Conservation (phyloP, 768 basidiomycete species). For the Dentipellis sp. region DNA sequence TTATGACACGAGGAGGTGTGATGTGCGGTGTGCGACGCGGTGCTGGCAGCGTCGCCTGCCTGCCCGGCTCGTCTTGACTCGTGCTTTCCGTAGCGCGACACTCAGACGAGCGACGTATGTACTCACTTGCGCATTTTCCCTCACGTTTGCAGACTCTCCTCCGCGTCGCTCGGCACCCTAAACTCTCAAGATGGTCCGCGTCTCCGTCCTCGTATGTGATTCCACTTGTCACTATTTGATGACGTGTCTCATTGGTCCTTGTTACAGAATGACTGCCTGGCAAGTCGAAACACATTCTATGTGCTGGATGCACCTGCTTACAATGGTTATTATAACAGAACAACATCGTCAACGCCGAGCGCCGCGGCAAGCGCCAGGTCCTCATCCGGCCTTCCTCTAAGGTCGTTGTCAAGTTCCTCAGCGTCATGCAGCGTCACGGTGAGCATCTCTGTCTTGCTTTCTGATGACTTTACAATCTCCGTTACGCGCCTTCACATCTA, state of each 20-base stretch:
- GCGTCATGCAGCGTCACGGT: slow-evolving; percentile 99
- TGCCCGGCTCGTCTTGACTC: slow-evolving; percentile 51
- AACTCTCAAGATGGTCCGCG: slow-evolving; percentile 67
- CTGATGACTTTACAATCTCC: too few species aligned
- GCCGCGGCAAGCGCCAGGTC: slow-evolving; percentile 98
- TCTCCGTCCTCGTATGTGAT: slow-evolving; percentile 62
- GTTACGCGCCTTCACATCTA: background rate
- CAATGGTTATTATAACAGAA: slow-evolving; percentile 39
- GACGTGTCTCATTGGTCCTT: background rate
- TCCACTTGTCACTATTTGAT: background rate
- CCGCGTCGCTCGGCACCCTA: slow-evolving; percentile 5
- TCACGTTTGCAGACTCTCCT: slow-evolving; percentile 16
- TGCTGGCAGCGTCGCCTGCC: too few species aligned
- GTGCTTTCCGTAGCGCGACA: slow-evolving; percentile 76
- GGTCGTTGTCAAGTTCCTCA: slow-evolving; percentile 95
- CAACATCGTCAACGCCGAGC: slow-evolving; percentile 99
- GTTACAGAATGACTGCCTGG: slow-evolving; percentile 52
- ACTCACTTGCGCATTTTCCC: slow-evolving; percentile 19
- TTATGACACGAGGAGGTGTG: too few species aligned
- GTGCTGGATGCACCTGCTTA: background rate
- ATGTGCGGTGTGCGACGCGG: too few species aligned
- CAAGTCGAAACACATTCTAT: slow-evolving; percentile 16
- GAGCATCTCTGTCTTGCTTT: slow-evolving; percentile 23
- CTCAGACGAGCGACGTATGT: slow-evolving; percentile 58
- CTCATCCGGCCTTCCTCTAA: slow-evolving; percentile 96